phyloP scores from a whole-genome alignment of 2,329 filamentous ascomycete genomes.

The Sarocladium kiliense region DNA sequence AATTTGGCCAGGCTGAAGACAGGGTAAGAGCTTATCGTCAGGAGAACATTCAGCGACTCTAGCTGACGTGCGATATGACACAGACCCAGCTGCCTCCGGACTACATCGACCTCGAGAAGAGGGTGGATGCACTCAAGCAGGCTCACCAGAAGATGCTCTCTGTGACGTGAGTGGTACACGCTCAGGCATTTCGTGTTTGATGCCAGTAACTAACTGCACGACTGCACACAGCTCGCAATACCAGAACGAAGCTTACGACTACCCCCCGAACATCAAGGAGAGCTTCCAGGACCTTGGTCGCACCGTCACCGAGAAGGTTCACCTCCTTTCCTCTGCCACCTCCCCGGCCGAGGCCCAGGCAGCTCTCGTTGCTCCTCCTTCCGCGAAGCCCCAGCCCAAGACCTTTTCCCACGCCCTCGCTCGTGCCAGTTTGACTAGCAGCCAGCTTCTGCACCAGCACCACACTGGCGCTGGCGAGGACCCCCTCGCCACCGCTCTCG shows the following conservation, averaged over 20 bases:
- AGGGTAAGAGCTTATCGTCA: constrained; percentile 2
- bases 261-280: constrained; percentile 96
- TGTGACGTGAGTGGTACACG: constrained; percentile 70
- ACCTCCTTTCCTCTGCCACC: constrained; percentile 79
- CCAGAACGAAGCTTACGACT: constrained; percentile 83
- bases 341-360: constrained; percentile 90
- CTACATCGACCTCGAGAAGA: constrained; percentile 98
- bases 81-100: constrained; percentile 95
- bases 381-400: constrained; percentile 94
- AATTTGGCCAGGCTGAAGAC: constrained; percentile 89
- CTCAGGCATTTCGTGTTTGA: neutral
- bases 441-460: constrained; percentile 79
- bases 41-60: neutral
- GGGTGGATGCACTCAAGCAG: constrained; percentile 93
- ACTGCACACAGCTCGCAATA: constrained; percentile 70
- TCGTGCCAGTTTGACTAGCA: constrained; percentile 80
- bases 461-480: constrained; percentile 78
- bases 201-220: constrained; percentile 17
- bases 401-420: constrained; percentile 97
- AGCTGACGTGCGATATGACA: constrained; percentile 14
- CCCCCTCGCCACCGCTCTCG: constrained; percentile 82
- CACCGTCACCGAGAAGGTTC: constrained; percentile 92
- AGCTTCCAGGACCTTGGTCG: constrained; percentile 94
- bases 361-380: constrained; percentile 82
- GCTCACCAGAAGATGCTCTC: constrained; percentile 96